Conservation (phyloP, 2,329 filamentous ascomycete species). For the Dactylellina haptotyla region DNA sequence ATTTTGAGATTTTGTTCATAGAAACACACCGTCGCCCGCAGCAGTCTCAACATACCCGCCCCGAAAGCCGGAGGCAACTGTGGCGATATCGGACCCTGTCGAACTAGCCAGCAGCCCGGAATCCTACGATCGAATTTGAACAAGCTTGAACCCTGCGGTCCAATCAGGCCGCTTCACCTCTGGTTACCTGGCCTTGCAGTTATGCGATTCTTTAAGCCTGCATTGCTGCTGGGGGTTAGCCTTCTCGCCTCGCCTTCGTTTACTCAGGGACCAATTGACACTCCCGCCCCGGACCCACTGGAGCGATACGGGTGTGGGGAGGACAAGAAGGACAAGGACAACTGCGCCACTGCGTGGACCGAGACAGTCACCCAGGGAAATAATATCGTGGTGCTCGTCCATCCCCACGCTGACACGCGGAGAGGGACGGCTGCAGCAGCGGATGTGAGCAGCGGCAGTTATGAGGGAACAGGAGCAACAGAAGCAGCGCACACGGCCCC, state of each 20-base stretch:
- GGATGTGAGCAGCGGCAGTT: too few relatives aligned
- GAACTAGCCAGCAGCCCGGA: neutral
- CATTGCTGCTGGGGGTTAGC: conserved; percentile 23
- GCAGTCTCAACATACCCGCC: too few relatives aligned
- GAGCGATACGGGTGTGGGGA: conserved; percentile 2
- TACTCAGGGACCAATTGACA: conserved; percentile 30
- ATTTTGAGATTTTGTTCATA: too few relatives aligned
- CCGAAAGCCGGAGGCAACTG: too few relatives aligned
- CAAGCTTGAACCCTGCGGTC: neutral
- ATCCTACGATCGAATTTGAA: neutral
- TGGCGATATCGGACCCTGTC: conserved; percentile 1
- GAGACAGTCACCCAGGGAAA: conserved; percentile 15
- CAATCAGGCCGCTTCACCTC: conserved; percentile 2
- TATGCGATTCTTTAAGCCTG: conserved; percentile 29
- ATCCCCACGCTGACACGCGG: conserved; percentile 23
- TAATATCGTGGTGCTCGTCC: conserved; percentile 26
- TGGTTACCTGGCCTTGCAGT: neutral
- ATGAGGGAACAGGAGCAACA: too few relatives aligned
- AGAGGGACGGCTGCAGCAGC: neutral
- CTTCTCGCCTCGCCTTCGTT: conserved; percentile 20
- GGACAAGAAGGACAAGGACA: conserved; percentile 1
- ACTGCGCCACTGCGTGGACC: conserved; percentile 21
- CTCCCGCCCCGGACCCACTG: conserved; percentile 14
- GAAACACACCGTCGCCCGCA: too few relatives aligned
- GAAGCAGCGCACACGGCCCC: too few relatives aligned